A percentile compares a stretch with the other conserved stretches of the same genome.
Conservation (phyloP, 305 asterid species). For the Solanum hybrid region DNA sequence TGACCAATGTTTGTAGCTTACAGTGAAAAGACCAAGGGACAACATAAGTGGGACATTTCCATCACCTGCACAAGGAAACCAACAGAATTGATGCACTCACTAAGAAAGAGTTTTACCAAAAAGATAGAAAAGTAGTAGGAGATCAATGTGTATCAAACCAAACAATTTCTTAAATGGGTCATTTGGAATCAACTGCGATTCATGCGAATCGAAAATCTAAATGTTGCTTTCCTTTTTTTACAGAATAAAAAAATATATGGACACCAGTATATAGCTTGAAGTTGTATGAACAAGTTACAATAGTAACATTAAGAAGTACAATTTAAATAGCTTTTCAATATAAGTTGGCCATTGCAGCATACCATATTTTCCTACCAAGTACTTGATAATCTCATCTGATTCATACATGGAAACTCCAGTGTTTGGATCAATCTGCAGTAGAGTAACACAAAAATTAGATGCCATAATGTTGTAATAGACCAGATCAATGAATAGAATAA, state of each 20-base stretch:
- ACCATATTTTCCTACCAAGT: conserved; percentile 85
- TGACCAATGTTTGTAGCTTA: conserved; percentile 26
- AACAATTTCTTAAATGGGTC: background rate
- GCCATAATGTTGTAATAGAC: background rate
- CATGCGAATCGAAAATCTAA: background rate
- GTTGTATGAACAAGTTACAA: background rate
- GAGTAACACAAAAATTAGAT: conserved; percentile 5
- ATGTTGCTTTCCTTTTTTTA: background rate
- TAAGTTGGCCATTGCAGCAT: conserved; percentile 12
- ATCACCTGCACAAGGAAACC: conserved; percentile 44
- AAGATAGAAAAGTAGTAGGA: background rate
- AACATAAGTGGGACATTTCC: conserved; percentile 68
- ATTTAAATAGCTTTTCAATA: background rate
- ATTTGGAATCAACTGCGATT: background rate
- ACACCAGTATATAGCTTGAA: background rate
- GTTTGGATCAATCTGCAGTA: conserved; percentile 86
- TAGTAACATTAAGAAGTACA: background rate
- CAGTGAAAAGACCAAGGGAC: conserved; percentile 85
- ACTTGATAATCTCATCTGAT: conserved; percentile 84
- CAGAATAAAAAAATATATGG: background rate
- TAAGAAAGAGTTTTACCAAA: background rate
- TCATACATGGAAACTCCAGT: conserved; percentile 88
- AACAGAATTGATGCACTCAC: background rate
- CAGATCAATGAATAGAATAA: background rate
- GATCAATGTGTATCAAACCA: background rate